Base-by-base conservation (phyloP, 768 basidiomycete genomes). In the Agrocybe chaxingu region DNA sequence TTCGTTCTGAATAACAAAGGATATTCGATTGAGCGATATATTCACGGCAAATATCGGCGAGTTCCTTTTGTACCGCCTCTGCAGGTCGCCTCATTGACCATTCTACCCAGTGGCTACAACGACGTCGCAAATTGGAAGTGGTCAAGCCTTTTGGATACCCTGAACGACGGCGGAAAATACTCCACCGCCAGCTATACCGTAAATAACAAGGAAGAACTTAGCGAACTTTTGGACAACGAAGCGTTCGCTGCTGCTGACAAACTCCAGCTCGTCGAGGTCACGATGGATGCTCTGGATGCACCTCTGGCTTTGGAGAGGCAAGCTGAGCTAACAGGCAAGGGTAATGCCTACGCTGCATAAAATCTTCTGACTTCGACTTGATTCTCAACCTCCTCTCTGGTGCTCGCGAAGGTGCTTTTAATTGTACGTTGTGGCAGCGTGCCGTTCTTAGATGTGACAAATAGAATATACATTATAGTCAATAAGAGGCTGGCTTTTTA, bases 21-120 rank as follows among this genome's bases (percentile, higher is more conserved):
- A 0, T 94, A 95, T 70, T 89, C 87, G 29, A 92, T 96, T 46
- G 93, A 97, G 71, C 80, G 88, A 11, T 76, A 74, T 54, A 69
- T 87, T 35, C 87, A 90, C 52, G 84, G 85, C 10, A 73, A 70
- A 66, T 61, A 74, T 12, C 71, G 79, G 81, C 72, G 29, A 24
- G 69, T 52, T 30, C 19, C 8, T 13, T 7, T 42, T 36, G 7
- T 36, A 11, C 24, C 10, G 47, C 13, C 30, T 16, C 11, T 29
- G 2, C 36, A 11, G 12, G 24, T 24, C 24, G 24, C 24, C 5
- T 31, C n/a, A 49, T n/a, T 16, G 19, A 12, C 48, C 16, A 39
- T 29, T 39, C 38, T 52, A 34, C 50, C 42, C 56, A 82, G 87
- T 50, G 79, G 83, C 63, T 93, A 95, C 68, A 94, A 94, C 64